phyloP scores from a whole-genome alignment of 2,329 filamentous ascomycete species.

The Pseudogymnoascus verrucosus region DNA sequence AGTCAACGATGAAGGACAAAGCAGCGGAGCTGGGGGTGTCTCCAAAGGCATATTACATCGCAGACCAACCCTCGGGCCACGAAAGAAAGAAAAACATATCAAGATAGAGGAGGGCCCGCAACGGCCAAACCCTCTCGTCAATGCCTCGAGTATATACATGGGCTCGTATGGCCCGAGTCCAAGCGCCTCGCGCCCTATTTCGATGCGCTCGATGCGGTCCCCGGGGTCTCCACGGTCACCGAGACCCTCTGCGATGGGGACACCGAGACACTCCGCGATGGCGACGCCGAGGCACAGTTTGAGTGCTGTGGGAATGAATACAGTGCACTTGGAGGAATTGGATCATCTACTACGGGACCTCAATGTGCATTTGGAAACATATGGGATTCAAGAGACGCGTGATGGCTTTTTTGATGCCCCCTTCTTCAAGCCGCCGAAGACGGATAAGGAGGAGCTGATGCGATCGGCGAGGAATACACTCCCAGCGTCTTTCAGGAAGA shows the following conservation, averaged over 20 bases:
- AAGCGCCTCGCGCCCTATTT: conserved; percentile 21
- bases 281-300: neutral
- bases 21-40: neutral
- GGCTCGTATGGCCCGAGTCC: conserved; percentile 26
- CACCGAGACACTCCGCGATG: neutral
- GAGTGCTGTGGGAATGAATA: neutral
- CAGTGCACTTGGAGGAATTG: conserved; percentile 15
- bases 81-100: conserved; percentile 20
- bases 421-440: conserved; percentile 34
- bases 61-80: conserved; percentile 10
- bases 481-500: conserved; percentile 39
- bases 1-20: neutral
- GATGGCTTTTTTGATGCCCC: conserved; percentile 38
- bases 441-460: conserved; percentile 33
- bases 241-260: neutral
- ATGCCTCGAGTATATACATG: conserved; percentile 26
- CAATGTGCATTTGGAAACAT: conserved; percentile 33
- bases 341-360: conserved; percentile 27
- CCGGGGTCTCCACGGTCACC: conserved; percentile 10
- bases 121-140: conserved; percentile 15
- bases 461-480: conserved; percentile 37
- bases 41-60: conserved; percentile 18
- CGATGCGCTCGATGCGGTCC: conserved; percentile 13
- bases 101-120: conserved; percentile 19
- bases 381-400: conserved; percentile 34